phyloP scores from a whole-genome alignment of 1,139 yeast species.

The Yamadazyma jaroonii region DNA sequence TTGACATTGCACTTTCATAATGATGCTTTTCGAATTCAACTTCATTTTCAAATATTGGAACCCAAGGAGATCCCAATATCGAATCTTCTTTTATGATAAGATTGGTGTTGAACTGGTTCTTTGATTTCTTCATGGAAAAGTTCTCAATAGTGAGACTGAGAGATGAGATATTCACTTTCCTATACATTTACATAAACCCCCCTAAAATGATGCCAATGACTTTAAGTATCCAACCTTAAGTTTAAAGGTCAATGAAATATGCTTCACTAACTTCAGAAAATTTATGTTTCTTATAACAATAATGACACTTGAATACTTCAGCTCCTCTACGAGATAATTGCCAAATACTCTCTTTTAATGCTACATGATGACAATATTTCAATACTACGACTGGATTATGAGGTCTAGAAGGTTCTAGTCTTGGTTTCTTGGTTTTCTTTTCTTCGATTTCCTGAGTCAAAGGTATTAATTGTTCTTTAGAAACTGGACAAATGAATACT shows the following conservation, averaged over 20 bases:
- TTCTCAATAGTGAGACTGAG: no score
- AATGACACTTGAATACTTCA: conserved; percentile 46
- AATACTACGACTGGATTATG: conserved; percentile 44
- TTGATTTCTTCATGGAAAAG: conserved; percentile 12
- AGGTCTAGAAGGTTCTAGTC: conserved; percentile 11
- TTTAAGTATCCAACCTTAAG: not conserved
- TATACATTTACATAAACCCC: no score
- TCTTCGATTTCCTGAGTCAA: conserved; percentile 21
- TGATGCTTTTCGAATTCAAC: conserved; percentile 50
- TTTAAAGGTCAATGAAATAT: conserved; percentile 39
- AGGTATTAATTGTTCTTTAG: conserved; percentile 69
- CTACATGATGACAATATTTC: conserved; percentile 44
- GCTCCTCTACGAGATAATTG: conserved; percentile 43
- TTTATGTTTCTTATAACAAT: conserved; percentile 48
- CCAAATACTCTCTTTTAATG: conserved; percentile 44
- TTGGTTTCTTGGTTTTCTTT: conserved; percentile 20
- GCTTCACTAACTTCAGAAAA: conserved; percentile 42
- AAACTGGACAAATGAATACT: conserved; percentile 86
- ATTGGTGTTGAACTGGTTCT: conserved; percentile 1
- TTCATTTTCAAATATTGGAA: conserved; percentile 46
- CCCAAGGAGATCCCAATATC: conserved; percentile 65
- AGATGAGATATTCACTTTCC: no score
- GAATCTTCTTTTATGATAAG: conserved; percentile 27
- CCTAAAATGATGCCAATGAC: no score
- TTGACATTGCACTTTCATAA: conserved; percentile 75